phyloP scores from a whole-genome alignment of 106 monocot genomes.

The Allium fistulosum region DNA sequence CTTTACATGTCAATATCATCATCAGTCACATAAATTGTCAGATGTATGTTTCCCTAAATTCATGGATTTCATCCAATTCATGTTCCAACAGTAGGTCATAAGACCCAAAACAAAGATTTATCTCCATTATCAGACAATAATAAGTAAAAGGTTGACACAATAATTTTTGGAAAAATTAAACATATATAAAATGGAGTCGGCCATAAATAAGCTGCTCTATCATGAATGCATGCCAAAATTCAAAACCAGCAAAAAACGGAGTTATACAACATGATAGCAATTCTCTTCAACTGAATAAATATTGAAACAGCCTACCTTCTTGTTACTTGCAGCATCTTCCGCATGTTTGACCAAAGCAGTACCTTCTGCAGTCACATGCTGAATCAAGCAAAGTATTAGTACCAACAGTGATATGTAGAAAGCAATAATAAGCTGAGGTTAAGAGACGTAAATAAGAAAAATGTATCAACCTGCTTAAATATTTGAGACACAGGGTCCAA shows the following conservation, averaged over 20 bases:
- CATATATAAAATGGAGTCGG: too few species aligned
- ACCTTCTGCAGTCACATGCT: conserved; percentile 75
- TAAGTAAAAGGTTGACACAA: too few species aligned
- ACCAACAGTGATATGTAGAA: not conserved
- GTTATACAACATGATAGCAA: not conserved
- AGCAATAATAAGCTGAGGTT: not conserved
- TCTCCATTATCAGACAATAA: too few species aligned
- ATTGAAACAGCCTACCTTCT: conserved; percentile 30
- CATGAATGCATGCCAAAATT: not conserved
- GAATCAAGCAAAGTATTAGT: conserved; percentile 4
- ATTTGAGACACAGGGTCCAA: conserved; percentile 17
- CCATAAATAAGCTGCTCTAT: not conserved
- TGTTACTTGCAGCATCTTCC: conserved; percentile 72
- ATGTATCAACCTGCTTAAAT: conserved; percentile 12
- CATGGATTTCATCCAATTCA: too few species aligned
- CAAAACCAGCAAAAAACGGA: not conserved
- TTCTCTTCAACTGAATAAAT: not conserved
- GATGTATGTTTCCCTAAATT: too few species aligned
- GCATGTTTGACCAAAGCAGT: conserved; percentile 66
- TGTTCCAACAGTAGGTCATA: too few species aligned
- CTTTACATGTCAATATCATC: too few species aligned
- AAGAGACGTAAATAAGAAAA: not conserved
- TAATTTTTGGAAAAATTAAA: too few species aligned
- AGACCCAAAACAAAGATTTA: too few species aligned
- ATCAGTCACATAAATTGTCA: too few species aligned